phyloP scores from a whole-genome alignment of 1,139 yeast genomes.

The Candida pseudoviswanathii region DNA sequence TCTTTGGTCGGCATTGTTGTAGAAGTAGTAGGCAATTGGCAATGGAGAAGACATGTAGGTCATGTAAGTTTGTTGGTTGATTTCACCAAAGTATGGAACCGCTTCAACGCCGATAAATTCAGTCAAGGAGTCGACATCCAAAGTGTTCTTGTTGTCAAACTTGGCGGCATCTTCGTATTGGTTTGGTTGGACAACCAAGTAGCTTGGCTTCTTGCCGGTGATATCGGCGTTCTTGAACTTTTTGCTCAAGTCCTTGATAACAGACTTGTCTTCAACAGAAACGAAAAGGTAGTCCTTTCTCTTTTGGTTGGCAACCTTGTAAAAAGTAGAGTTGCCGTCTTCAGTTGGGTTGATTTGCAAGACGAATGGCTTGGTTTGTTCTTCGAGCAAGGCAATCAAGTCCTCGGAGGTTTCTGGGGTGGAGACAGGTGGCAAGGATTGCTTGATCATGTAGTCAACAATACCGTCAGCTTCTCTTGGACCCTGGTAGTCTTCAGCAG shows the following conservation, averaged over 20 bases:
- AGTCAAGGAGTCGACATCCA: slow-evolving; percentile 38
- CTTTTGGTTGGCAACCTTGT: slow-evolving; percentile 53
- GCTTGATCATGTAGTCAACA: slow-evolving; percentile 76
- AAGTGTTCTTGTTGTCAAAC: slow-evolving; percentile 20
- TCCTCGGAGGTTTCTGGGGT: slow-evolving; percentile 49
- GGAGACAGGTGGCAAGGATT: slow-evolving; percentile 79
- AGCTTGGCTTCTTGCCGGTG: slow-evolving; percentile 28
- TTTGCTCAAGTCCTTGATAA: slow-evolving; percentile 27
- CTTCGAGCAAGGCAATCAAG: slow-evolving; percentile 50
- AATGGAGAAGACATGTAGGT: slow-evolving; percentile 68
- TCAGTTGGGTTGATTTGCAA: slow-evolving; percentile 48
- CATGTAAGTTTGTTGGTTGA: slow-evolving; percentile 79
- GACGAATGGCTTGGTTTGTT: slow-evolving; percentile 55
- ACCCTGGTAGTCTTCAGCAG: slow-evolving; percentile 71
- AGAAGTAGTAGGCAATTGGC: slow-evolving; percentile 90
- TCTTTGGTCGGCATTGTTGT: slow-evolving; percentile 69
- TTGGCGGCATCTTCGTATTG: slow-evolving; percentile 34
- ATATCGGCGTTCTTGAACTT: slow-evolving; percentile 24
- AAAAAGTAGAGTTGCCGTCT: slow-evolving; percentile 49
- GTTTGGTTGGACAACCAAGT: slow-evolving; percentile 42
- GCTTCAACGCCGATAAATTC: slow-evolving; percentile 68
- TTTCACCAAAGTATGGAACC: slow-evolving; percentile 89
- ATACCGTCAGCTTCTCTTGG: slow-evolving; percentile 83
- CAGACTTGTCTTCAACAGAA: slow-evolving; percentile 49
- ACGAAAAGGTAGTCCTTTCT: slow-evolving; percentile 68